Conservation (phyloP, 371 early-diverging fungal species). For the Zopfochytrium polystomum region DNA sequence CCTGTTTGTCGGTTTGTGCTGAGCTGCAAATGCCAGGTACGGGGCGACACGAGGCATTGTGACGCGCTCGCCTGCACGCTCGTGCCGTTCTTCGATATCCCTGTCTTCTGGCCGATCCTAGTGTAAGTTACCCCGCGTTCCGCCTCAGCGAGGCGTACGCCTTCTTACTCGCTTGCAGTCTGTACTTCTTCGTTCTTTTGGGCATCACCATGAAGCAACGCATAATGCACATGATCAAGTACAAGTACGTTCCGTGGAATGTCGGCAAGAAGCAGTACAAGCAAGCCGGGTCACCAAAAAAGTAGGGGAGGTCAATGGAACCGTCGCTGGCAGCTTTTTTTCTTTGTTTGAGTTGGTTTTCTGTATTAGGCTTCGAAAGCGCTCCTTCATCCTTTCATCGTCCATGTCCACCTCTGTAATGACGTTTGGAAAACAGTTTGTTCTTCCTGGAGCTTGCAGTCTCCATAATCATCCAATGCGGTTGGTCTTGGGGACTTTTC, state of each 20-base stretch:
- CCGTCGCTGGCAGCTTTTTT: too few relatives aligned
- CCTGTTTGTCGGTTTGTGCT: slow-evolving; percentile 1
- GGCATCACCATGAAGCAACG: slow-evolving; percentile 93
- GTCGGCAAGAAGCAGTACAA: slow-evolving; percentile 75
- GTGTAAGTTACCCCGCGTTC: slow-evolving; percentile 29
- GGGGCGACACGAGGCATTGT: slow-evolving; percentile 74
- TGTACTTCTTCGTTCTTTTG: slow-evolving; percentile 95
- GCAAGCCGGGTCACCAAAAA: too few relatives aligned
- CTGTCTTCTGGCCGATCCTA: slow-evolving; percentile 90
- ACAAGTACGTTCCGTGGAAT: slow-evolving; percentile 96
- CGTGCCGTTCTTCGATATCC: slow-evolving; percentile 89
- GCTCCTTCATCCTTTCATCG: too few relatives aligned
- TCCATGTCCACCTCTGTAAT: too few relatives aligned
- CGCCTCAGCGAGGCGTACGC: background rate
- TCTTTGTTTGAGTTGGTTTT: too few relatives aligned
- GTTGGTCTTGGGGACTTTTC: too few relatives aligned
- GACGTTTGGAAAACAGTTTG: too few relatives aligned
- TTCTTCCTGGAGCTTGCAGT: too few relatives aligned
- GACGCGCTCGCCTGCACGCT: slow-evolving; percentile 82
- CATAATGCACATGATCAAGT: slow-evolving; percentile 96
- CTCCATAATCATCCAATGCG: too few relatives aligned
- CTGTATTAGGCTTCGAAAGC: too few relatives aligned
- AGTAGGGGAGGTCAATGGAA: too few relatives aligned
- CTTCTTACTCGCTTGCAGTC: slow-evolving; percentile 30
- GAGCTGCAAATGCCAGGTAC: too few relatives aligned